Conservation (phyloP, 495 filamentous ascomycete genomes). For the Podospora conica region DNA sequence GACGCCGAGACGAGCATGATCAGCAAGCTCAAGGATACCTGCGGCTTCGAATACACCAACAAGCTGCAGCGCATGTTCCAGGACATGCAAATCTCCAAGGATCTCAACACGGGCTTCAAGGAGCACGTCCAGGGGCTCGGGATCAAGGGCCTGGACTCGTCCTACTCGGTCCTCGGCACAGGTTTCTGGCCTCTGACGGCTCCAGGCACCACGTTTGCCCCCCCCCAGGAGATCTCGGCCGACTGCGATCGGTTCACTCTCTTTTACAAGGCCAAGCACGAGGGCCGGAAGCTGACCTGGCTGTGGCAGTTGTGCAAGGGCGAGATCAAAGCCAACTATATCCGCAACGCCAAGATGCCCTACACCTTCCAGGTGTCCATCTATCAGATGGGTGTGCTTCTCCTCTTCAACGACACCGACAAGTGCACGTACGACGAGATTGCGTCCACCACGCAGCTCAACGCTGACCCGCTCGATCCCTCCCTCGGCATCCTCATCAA, state of each 20-base stretch:
- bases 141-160: slow-evolving; percentile 55
- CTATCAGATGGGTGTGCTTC: slow-evolving; percentile 94
- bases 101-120: slow-evolving; percentile 83
- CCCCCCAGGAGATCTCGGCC: slow-evolving; percentile 75
- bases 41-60: slow-evolving; percentile 98
- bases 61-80: slow-evolving; percentile 99
- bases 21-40: slow-evolving; percentile 96
- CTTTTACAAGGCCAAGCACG: slow-evolving; percentile 95
- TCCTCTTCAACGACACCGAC: slow-evolving; percentile 90
- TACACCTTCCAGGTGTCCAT: slow-evolving; percentile 98
- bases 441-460: slow-evolving; percentile 68
- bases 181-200: slow-evolving; percentile 94
- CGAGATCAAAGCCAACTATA: slow-evolving; percentile 89
- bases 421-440: slow-evolving; percentile 85
- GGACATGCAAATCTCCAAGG: slow-evolving; percentile 97
- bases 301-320: slow-evolving; percentile 98
- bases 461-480: slow-evolving; percentile 75
- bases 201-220: slow-evolving; percentile 77
- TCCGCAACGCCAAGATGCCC: slow-evolving; percentile 77
- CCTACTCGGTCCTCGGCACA: slow-evolving; percentile 86
- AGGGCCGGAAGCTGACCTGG: slow-evolving; percentile 93
- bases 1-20: slow-evolving; percentile 99
- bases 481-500: slow-evolving; percentile 79
- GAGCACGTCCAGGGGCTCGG: slow-evolving; percentile 47
- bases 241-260: slow-evolving; percentile 82